These are phyloP conservation scores for Calonectria multiphialidica DNA, from an alignment of 2,329 filamentous ascomycete species.

Conservation along the genomic window DNA sequence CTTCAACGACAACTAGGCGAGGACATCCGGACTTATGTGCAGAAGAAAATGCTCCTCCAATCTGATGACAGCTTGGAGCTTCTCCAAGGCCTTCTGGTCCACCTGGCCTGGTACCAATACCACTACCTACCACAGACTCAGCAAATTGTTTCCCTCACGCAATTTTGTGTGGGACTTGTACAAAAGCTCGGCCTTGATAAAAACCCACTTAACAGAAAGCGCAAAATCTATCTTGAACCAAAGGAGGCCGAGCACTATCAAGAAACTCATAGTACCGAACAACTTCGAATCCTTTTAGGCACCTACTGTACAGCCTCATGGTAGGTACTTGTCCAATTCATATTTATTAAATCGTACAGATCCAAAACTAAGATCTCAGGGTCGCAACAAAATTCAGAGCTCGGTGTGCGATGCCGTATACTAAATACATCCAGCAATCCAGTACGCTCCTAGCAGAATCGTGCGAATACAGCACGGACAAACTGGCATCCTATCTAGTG, in stretches of 20 bases:
- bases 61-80: slow-evolving; percentile 13
- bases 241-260: neutral
- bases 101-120: slow-evolving; percentile 19
- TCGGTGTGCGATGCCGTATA: no score
- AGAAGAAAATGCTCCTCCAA: neutral
- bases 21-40: neutral
- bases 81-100: neutral
- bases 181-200: slow-evolving; percentile 16
- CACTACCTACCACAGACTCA: slow-evolving; percentile 8
- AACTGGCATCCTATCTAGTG: no score
- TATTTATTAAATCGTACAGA: neutral
- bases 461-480: no score
- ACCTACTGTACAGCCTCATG: neutral
- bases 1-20: slow-evolving; percentile 11
- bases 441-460: no score
- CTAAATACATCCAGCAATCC: no score
- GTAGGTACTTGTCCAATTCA: neutral
- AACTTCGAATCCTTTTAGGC: neutral
- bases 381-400: neutral
- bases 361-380: no score
- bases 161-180: slow-evolving; percentile 11
- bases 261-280: neutral
- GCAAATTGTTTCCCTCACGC: slow-evolving; percentile 7
- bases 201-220: slow-evolving; percentile 6
- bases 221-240: slow-evolving; percentile 1